Percentiles rank a stretch among this genome's conserved stretches.
Conservation (phyloP, 768 basidiomycete genomes). For the Leucocoprinus sp. region DNA sequence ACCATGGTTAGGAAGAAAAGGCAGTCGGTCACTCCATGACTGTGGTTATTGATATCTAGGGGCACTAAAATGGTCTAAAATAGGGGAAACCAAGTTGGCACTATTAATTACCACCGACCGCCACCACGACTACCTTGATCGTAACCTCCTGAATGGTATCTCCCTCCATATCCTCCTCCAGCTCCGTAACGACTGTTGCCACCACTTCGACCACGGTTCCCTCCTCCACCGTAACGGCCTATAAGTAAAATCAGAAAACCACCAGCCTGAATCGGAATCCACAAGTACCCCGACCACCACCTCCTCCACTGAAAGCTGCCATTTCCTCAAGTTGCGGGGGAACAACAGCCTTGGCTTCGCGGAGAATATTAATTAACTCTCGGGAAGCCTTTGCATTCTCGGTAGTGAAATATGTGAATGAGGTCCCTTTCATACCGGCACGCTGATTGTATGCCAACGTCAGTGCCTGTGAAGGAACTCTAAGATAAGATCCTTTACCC, state of each 20-base stretch:
- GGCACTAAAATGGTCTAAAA: slow-evolving; percentile 1
- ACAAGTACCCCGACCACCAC: slow-evolving; percentile 60
- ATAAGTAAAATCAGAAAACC: neutral
- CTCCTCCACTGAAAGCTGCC: slow-evolving; percentile 79
- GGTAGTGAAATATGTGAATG: slow-evolving; percentile 95
- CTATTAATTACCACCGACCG: slow-evolving; percentile 24
- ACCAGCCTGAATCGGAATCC: neutral
- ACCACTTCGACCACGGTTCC: slow-evolving; percentile 29
- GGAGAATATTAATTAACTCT: slow-evolving; percentile 79
- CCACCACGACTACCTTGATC: slow-evolving; percentile 31
- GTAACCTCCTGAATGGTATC: slow-evolving; percentile 38
- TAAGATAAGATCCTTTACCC: slow-evolving; percentile 39
- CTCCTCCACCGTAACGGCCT: slow-evolving; percentile 57
- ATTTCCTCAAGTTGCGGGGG: slow-evolving; percentile 92
- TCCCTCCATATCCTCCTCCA: slow-evolving; percentile 34
- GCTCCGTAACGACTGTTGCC: slow-evolving; percentile 34
- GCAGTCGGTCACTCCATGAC: neutral
- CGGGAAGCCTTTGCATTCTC: slow-evolving; percentile 93
- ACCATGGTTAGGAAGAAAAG: neutral
- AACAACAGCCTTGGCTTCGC: slow-evolving; percentile 78
- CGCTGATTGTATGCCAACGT: slow-evolving; percentile 41
- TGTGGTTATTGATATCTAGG: slow-evolving; percentile 1
- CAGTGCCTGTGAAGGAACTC: neutral
- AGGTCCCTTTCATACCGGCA: slow-evolving; percentile 85
- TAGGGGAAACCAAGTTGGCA: slow-evolving; percentile 6